Conservation (phyloP, 2,329 filamentous ascomycete species). For the Aspergillus chevalieri region DNA sequence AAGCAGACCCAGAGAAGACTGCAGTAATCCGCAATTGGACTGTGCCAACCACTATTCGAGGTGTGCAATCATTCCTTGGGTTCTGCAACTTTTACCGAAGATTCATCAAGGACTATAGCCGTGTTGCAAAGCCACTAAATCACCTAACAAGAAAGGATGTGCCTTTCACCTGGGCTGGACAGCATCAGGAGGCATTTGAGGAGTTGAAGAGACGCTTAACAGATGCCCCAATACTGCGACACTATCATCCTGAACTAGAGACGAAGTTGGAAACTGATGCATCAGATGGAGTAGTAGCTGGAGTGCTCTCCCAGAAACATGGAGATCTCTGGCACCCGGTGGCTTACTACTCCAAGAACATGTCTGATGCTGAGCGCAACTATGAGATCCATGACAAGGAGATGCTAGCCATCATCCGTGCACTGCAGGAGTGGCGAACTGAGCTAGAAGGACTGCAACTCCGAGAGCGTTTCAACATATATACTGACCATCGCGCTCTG, state of each 20-base stretch:
- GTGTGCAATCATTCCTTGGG: conserved; percentile 23
- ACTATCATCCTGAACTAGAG: conserved; percentile 1
- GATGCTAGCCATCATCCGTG: conserved; percentile 13
- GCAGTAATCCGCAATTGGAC: conserved; percentile 10
- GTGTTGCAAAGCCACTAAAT: neutral
- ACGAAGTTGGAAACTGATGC: conserved; percentile 18
- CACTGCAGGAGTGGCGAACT: conserved; percentile 17
- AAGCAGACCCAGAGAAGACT: conserved; percentile 21
- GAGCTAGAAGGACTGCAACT: conserved; percentile 12
- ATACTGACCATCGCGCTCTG: conserved; percentile 20
- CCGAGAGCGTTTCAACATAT: conserved; percentile 9
- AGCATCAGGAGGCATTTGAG: conserved; percentile 12
- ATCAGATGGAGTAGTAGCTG: conserved; percentile 10
- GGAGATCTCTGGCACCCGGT: conserved; percentile 13
- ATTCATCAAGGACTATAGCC: conserved; percentile 10
- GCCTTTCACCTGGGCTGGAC: conserved; percentile 3
- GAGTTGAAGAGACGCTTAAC: neutral
- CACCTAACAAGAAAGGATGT: conserved; percentile 9
- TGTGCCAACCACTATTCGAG: neutral
- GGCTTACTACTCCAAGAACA: conserved; percentile 18
- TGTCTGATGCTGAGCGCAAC: conserved; percentile 12
- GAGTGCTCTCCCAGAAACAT: conserved; percentile 10
- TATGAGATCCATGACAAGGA: conserved; percentile 20
- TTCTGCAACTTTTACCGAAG: conserved; percentile 29
- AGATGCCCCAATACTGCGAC: neutral